Evolutionary conservation across 2,329 filamentous ascomycete species (phyloP).

Genomic region (Xylariaceae sp.): DNA sequence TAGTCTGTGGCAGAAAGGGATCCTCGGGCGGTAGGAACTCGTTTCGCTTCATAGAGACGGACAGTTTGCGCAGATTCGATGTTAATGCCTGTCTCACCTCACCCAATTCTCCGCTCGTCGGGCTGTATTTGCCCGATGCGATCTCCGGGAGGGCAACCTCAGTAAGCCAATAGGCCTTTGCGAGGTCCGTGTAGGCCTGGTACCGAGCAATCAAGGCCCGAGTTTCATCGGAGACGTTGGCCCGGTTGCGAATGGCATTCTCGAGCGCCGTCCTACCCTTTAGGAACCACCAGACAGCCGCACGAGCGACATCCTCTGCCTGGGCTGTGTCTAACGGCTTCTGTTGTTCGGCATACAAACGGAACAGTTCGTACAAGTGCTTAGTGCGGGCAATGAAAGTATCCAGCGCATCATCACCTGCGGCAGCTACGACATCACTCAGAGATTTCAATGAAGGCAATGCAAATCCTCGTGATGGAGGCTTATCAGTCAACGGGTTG

Average conservation of each 20-base stretch:
- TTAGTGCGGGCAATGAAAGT: slow-evolving; percentile 66
- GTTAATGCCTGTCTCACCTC: slow-evolving; percentile 52
- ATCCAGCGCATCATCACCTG: slow-evolving; percentile 60
- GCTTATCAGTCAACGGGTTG: slow-evolving; percentile 27
- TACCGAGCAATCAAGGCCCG: slow-evolving; percentile 54
- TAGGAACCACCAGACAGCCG: slow-evolving; percentile 84
- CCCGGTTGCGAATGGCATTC: slow-evolving; percentile 59
- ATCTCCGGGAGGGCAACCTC: slow-evolving; percentile 50
- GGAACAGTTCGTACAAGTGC: slow-evolving; percentile 71
- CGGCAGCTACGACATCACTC: slow-evolving; percentile 39
- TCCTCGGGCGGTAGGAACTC: slow-evolving; percentile 68
- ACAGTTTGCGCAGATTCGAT: slow-evolving; percentile 65
- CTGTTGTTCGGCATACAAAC: slow-evolving; percentile 68
- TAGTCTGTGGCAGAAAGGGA: slow-evolving; percentile 65
- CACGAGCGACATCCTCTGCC: slow-evolving; percentile 63
- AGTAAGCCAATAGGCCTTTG: slow-evolving; percentile 80
- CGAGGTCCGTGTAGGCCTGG: slow-evolving; percentile 79
- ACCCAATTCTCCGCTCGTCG: slow-evolving; percentile 43
- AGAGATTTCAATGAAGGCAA: slow-evolving; percentile 27
- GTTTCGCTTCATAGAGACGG: slow-evolving; percentile 80
- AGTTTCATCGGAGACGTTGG: slow-evolving; percentile 49
- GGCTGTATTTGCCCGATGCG: slow-evolving; percentile 38
- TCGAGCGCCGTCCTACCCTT: slow-evolving; percentile 75
- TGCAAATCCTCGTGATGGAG: slow-evolving; percentile 19
- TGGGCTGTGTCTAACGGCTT: slow-evolving; percentile 60